A percentile compares a stretch with the other conserved stretches of the same genome.
Conservation (phyloP, 2,329 filamentous ascomycete species). For the Sporothrix humicola region DNA sequence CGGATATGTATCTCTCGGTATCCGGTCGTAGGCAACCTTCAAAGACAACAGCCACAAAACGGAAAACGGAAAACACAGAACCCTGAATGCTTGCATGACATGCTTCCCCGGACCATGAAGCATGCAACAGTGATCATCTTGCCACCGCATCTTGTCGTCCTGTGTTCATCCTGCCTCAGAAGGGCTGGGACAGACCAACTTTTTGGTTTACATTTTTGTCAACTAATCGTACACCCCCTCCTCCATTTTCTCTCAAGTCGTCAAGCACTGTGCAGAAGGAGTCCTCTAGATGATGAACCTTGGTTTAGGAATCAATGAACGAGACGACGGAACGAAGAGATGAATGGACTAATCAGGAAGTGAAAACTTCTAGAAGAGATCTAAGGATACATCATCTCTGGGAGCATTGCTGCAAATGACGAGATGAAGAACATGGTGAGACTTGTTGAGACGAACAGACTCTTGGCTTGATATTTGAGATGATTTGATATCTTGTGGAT, state of each 20-base stretch:
- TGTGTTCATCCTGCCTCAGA: not conserved
- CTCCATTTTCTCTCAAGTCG: not conserved
- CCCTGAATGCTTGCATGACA: constrained; percentile 6
- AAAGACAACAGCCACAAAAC: not conserved
- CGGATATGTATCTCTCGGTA: not conserved
- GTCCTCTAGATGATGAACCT: not conserved
- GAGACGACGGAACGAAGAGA: not conserved
- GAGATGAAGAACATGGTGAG: constrained; percentile 14
- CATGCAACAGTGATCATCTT: constrained; percentile 1
- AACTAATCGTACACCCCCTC: not conserved
- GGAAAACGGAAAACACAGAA: not conserved
- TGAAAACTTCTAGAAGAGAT: not conserved
- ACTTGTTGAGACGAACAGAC: not conserved
- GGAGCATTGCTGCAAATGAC: constrained; percentile 1
- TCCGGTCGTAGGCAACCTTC: not conserved
- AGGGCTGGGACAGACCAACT: not conserved
- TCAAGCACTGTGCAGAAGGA: not conserved
- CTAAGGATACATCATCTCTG: not conserved
- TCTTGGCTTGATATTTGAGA: constrained; percentile 17
- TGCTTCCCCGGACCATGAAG: not conserved
- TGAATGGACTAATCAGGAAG: not conserved
- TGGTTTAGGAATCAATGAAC: not conserved
- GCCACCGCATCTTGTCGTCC: not conserved
- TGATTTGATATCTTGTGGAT: not conserved
- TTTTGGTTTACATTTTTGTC: not conserved